Base-by-base conservation (phyloP, 371 early-diverging fungal genomes). In the Apophysomyces elegans region DNA sequence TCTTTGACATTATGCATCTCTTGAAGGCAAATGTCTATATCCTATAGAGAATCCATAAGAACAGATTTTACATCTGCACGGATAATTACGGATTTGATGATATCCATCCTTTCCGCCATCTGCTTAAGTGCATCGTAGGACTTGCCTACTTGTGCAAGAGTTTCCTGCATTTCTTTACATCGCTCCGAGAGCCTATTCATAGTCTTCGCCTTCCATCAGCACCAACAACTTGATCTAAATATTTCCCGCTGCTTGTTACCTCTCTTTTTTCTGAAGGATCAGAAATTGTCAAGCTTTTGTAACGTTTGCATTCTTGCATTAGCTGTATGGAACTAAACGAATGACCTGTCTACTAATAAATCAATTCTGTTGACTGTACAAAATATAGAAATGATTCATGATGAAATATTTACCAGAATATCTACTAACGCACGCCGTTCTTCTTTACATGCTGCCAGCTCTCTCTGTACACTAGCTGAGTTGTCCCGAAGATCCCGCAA, bases 371-470 rank as follows among this genome's bases (percentile, higher is more conserved):
- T 26, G 32, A 26, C 32, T 26, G 2, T 26, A 26, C 32, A 26
- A 50, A 9, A 18, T 1, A 7, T n/a, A 4, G 8, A 50, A 7
- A 18, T 2, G 9, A 18, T 9, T 50, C 9, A 11, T 9, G 8
- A 50, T 21, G 46, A 18, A 21, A 18, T 7, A 8, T 11, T 59
- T 45, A 65, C 43, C 65, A 65, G 35, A 18, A 44, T 38, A 63
- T 67, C 68, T 37, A 62, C 63, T 21, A 67, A 46, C 39, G 35
- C 37, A 18, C 50, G 47, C 11, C 68, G 68, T 14, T 50, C 36
- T 26, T 63, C 44, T 47, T 67, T 67, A n/a, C 43, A 63, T 37
- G 62, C 63, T n/a, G 62, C 62, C 1, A 59, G n/a, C 26, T 63
- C 50, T 14, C 58, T 47, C 16, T 58, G 58, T 8, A 67, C 26